These are phyloP conservation scores for Bacidia rubella DNA, from an alignment of 495 filamentous ascomycete species.

Conservation along the genomic window DNA sequence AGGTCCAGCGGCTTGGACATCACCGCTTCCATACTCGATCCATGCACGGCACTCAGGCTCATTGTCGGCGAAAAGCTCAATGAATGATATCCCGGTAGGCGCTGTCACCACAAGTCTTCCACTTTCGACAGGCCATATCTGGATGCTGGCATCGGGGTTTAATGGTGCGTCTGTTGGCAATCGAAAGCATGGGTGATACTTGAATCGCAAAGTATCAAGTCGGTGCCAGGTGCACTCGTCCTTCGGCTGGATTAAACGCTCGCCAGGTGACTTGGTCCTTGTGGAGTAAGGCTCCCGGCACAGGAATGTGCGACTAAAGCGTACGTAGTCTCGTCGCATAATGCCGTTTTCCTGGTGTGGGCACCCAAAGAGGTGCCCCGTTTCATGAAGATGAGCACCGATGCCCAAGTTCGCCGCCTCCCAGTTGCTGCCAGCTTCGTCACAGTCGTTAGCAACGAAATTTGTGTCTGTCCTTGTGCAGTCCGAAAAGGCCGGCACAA, in stretches of 20 bases:
- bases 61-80: slow-evolving; percentile 66
- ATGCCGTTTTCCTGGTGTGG: slow-evolving; percentile 77
- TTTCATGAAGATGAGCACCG: slow-evolving; percentile 81
- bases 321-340: slow-evolving; percentile 79
- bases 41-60: slow-evolving; percentile 63
- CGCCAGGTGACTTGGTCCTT: slow-evolving; percentile 64
- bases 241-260: slow-evolving; percentile 52
- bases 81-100: slow-evolving; percentile 61
- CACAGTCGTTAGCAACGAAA: slow-evolving; percentile 69
- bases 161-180: slow-evolving; percentile 60
- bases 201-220: slow-evolving; percentile 74
- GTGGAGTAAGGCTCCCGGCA: slow-evolving; percentile 70
- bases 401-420: slow-evolving; percentile 85
- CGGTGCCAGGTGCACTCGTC: slow-evolving; percentile 86
- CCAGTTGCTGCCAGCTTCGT: slow-evolving; percentile 77
- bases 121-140: slow-evolving; percentile 76
- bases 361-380: slow-evolving; percentile 74
- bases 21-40: slow-evolving; percentile 60
- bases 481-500: slow-evolving; percentile 73
- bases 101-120: slow-evolving; percentile 71
- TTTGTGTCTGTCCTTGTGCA: slow-evolving; percentile 76
- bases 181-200: slow-evolving; percentile 80
- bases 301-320: slow-evolving; percentile 69
- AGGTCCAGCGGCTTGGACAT: slow-evolving; percentile 42
- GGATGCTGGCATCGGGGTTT: slow-evolving; percentile 61